Evolutionary conservation across 352 stramenopile genomes (phyloP), one percentile per base, ranked within the genome.

Genomic region (Pythium apleroticum): DNA sequence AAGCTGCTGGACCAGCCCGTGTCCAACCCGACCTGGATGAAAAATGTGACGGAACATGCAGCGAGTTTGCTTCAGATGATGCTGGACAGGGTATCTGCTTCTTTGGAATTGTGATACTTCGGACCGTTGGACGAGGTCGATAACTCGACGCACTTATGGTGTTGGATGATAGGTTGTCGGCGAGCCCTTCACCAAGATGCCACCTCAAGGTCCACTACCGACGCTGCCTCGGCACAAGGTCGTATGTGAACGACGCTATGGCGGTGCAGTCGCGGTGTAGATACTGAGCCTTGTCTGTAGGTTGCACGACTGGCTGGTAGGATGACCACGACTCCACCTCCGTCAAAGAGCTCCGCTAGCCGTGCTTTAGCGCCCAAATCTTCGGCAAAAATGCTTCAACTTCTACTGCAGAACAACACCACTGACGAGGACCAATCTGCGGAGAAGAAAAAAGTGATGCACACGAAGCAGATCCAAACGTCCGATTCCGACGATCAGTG

Each of bases 131-230:
- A 14, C n/a, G 24, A 3, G n/a, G n/a, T n/a, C 57, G 27, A 33
- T 33, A 33, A 15, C 15, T 30, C n/a, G 30, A 28, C 59, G 62
- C 37, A 35, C 9, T 64, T 3, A 52, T 54, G 24, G 10, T 31
- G 41, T 12, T 19, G 39, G 1, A 19, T 12, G 35, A n/a, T 28
- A 90, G 77, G 55, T 65, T 10, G 24, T 89, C n/a, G 68, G 76
- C 6, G 77, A 86, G 37, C 80, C 77, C 1, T 89, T 91, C 64
- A 74, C 73, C 15, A 87, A 77, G 68, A 85, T 91, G 72, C 78
- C 82, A 15, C 77, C 82, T 14, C 75, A 88, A 63, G 82, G 80
- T 7, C 78, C 77, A 20, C 64, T 91, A 43, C 68, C 76, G 45
- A 67, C 65, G 5, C 68, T 91, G 12, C 76, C 78, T 17, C 69